Conservation (phyloP, 768 basidiomycete genomes). For the Wakefieldia striispora region DNA sequence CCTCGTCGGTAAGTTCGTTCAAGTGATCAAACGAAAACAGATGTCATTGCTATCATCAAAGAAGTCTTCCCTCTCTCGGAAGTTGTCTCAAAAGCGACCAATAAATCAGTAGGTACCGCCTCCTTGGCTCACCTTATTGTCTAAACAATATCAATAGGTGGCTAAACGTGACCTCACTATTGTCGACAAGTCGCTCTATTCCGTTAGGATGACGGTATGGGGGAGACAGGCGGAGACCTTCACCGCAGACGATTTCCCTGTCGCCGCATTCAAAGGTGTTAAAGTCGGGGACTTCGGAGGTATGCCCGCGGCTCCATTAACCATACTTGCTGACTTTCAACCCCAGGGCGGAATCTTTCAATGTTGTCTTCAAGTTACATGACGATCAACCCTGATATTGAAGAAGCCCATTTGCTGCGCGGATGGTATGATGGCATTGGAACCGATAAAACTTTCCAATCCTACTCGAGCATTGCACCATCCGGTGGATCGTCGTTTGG, state of each 20-base stretch:
- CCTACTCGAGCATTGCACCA: conserved; percentile 52
- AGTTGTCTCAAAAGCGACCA: conserved; percentile 74
- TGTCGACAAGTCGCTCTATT: conserved; percentile 78
- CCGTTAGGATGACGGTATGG: conserved; percentile 89
- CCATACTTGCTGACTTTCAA: conserved; percentile 7
- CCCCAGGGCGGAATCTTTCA: conserved; percentile 74
- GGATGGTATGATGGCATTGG: conserved; percentile 92
- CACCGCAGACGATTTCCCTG: conserved; percentile 53
- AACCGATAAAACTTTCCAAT: conserved; percentile 59
- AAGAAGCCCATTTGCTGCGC: conserved; percentile 79
- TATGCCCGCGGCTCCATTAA: conserved; percentile 22
- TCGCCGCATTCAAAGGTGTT: conserved; percentile 92
- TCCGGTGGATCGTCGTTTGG: conserved; percentile 38
- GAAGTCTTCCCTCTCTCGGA: conserved; percentile 67
- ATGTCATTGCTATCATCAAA: conserved; percentile 86
- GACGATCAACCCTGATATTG: conserved; percentile 87
- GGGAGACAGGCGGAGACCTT: conserved; percentile 91
- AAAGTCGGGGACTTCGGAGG: conserved; percentile 92
- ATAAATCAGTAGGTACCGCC: conserved; percentile 44
- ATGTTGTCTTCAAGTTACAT: conserved; percentile 80
- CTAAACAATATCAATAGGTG: conserved; percentile 45
- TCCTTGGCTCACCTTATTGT: not conserved
- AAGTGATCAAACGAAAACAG: conserved; percentile 37
- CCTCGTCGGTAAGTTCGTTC: not conserved
- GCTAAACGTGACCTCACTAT: conserved; percentile 87